Base-by-base conservation (phyloP, 371 early-diverging fungal species). In the Lichtheimia hyalospora region DNA sequence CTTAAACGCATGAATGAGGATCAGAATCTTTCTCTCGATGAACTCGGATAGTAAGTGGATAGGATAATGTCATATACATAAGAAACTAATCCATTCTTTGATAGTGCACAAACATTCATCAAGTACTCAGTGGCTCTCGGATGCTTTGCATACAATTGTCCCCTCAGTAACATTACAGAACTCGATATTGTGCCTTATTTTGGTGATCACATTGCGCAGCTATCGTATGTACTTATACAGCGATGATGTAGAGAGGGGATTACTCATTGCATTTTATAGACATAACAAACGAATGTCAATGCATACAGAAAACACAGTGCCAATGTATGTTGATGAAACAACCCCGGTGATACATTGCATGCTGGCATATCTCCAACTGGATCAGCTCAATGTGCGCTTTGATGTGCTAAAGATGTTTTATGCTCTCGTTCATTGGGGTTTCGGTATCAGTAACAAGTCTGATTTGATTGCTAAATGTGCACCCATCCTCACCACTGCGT, bases 391-490 rank as follows among this genome's bases (percentile, higher is more conserved):
- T 54, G 61, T 73, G 8, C 65, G 69, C 13, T 63, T 62, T 23
- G 72, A 71, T 21, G 60, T 81, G 0, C 60, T 81, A 24, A 73
- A 75, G 52, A 53, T 72, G 57, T 81, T 77, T 54, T 81, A 77
- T 57, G 74, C 69, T 0, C 46, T 81, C 15, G 55, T 65, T 2
- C 63, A 71, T 27, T 81, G 81, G 78, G 78, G 76, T 0, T 58
- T 66, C 23, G 63, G 68, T 23, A 75, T 74, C 15, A 60, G 58
- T 20, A 69, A 73, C 50, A 75, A 68, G 41, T 62, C 70, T 2
- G 73, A 72, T 16, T 69, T 81, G 10, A 58, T 75, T 5, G 25
- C 41, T 6, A 70, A 63, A 10, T 77, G 75, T 41, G 65, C 72
- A 49, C 63, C 75, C 7, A 40, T 57, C 8, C 52, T 81, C 13